phyloP scores from a whole-genome alignment of 345 rosid species.

The Pugionium cornutum region DNA sequence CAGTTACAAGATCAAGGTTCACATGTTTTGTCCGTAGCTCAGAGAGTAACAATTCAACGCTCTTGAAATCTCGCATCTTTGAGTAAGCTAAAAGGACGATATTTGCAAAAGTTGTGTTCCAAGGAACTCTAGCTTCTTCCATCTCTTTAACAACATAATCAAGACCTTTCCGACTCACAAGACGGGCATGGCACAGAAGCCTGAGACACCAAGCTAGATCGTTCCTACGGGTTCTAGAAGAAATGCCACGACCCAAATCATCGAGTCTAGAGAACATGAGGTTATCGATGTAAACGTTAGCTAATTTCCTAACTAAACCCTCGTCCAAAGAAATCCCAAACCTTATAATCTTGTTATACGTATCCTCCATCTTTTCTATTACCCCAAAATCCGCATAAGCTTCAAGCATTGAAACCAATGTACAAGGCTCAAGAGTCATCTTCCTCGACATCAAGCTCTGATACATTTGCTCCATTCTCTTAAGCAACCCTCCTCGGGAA shows the following conservation, averaged over 20 bases:
- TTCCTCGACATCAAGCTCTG: slow-evolving; percentile 46
- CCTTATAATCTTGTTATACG: slow-evolving; percentile 40
- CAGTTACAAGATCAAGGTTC: slow-evolving; percentile 65
- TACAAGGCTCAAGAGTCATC: slow-evolving; percentile 53
- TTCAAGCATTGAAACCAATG: slow-evolving; percentile 62
- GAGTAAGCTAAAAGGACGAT: slow-evolving; percentile 51
- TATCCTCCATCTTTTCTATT: slow-evolving; percentile 61
- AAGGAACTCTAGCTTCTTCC: slow-evolving; percentile 52
- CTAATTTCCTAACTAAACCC: slow-evolving; percentile 57
- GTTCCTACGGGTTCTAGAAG: slow-evolving; percentile 35
- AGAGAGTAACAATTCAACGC: slow-evolving; percentile 42
- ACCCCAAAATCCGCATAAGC: slow-evolving; percentile 60
- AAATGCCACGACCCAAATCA: slow-evolving; percentile 49
- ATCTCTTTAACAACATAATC: slow-evolving; percentile 51
- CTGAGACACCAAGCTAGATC: slow-evolving; percentile 64
- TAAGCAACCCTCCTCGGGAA: slow-evolving; percentile 60
- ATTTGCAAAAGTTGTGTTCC: slow-evolving; percentile 55
- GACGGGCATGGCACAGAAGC: slow-evolving; percentile 61
- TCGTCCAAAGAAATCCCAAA: slow-evolving; percentile 47
- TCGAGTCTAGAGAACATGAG: slow-evolving; percentile 71
- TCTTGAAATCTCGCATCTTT: slow-evolving; percentile 59
- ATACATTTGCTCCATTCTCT: slow-evolving; percentile 57
- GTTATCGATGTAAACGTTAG: slow-evolving; percentile 57
- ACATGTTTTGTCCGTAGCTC: slow-evolving; percentile 38
- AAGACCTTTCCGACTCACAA: slow-evolving; percentile 63